These are phyloP conservation scores for Scopulariopsis brevicaulis DNA, from an alignment of 2,329 filamentous ascomycete species.

Conservation along the genomic window DNA sequence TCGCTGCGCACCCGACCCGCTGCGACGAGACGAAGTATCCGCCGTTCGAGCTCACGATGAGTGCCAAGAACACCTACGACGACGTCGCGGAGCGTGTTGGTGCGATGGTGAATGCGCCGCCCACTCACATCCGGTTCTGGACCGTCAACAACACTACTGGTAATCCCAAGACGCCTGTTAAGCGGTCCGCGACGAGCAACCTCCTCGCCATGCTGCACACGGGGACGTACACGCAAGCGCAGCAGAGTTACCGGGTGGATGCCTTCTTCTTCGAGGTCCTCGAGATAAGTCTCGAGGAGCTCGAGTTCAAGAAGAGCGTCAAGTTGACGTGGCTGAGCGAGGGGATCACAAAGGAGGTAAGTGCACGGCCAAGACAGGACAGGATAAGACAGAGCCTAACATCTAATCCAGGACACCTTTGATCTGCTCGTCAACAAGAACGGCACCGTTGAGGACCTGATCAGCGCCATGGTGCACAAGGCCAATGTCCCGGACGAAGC, in stretches of 20 bases:
- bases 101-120: constrained; percentile 61
- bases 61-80: constrained; percentile 83
- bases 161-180: constrained; percentile 68
- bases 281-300: constrained; percentile 85
- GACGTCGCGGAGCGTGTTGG: constrained; percentile 75
- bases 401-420: constrained; percentile 49
- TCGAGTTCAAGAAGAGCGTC: constrained; percentile 83
- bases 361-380: constrained; percentile 12
- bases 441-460: constrained; percentile 67
- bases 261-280: constrained; percentile 85
- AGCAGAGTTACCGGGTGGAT: constrained; percentile 64
- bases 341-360: constrained; percentile 80
- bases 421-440: constrained; percentile 85
- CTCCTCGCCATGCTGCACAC: constrained; percentile 69
- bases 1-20: constrained; percentile 54
- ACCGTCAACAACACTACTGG: constrained; percentile 69
- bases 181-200: constrained; percentile 59
- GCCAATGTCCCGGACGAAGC: constrained; percentile 64
- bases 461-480: constrained; percentile 69
- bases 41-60: constrained; percentile 67
- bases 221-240: constrained; percentile 48
- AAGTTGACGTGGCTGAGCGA: constrained; percentile 80
- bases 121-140: constrained; percentile 84
- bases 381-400: not conserved
- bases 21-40: constrained; percentile 47